Percentiles rank a stretch among this genome's conserved stretches.
phyloP scores from a whole-genome alignment of 768 basidiomycete species.

The Mycena haematopus region DNA sequence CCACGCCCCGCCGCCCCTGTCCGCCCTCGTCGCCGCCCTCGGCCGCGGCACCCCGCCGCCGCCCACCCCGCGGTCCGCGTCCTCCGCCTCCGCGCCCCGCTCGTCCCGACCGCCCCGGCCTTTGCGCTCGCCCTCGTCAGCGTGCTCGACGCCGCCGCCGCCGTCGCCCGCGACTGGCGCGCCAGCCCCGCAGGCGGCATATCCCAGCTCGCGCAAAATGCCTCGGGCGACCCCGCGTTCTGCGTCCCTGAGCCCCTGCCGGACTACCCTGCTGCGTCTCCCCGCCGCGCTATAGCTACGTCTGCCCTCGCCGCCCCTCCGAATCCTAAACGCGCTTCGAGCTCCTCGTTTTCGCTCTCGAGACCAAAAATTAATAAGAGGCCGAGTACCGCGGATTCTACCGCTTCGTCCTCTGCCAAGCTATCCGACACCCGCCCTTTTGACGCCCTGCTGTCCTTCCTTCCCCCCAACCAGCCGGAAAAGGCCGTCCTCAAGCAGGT shows the following conservation, averaged over 20 bases:
- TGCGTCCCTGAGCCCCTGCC: conserved; percentile 33
- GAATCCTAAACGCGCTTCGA: neutral
- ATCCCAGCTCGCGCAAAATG: conserved; percentile 42
- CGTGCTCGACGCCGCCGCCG: conserved; percentile 49
- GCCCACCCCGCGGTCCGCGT: conserved; percentile 38
- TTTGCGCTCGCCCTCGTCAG: conserved; percentile 46
- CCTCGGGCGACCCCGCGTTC: conserved; percentile 39
- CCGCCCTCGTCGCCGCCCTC: conserved; percentile 20
- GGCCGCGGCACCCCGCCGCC: conserved; percentile 15
- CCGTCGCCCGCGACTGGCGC: conserved; percentile 43
- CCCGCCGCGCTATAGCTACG: too few species aligned
- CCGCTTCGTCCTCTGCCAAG: too few species aligned
- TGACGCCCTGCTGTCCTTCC: too few species aligned
- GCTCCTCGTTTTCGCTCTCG: neutral
- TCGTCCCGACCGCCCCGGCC: conserved; percentile 42
- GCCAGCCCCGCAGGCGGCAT: conserved; percentile 28
- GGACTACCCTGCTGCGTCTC: neutral
- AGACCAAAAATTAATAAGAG: neutral
- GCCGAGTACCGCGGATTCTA: too few species aligned
- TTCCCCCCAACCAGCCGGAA: too few species aligned
- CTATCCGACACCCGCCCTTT: too few species aligned
- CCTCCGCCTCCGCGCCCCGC: conserved; percentile 41
- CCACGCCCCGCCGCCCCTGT: conserved; percentile 42
- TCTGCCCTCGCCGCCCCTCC: too few species aligned
- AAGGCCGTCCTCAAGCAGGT: too few species aligned